phyloP scores from a whole-genome alignment of 306 rosid species.

The Lupinus albus region DNA sequence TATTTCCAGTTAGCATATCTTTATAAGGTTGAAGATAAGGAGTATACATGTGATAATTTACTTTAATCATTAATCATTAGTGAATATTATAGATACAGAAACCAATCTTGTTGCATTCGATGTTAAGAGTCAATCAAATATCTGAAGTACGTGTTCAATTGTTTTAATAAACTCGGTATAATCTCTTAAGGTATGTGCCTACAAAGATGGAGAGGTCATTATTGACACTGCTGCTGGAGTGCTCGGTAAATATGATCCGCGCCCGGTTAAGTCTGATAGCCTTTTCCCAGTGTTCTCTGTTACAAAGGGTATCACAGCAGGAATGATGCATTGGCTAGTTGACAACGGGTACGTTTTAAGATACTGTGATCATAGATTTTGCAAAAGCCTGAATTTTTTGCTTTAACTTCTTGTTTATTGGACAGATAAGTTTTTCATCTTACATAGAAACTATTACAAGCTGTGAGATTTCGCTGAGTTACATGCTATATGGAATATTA shows the following conservation, averaged over 20 bases:
- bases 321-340: slow-evolving; percentile 96
- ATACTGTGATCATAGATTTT: slow-evolving; percentile 28
- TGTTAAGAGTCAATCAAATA: slow-evolving; percentile 15
- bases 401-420: slow-evolving; percentile 19
- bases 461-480: slow-evolving; percentile 6
- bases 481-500: neutral
- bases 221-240: slow-evolving; percentile 98
- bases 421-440: slow-evolving; percentile 20
- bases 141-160: slow-evolving; percentile 17
- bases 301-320: slow-evolving; percentile 93
- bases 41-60: slow-evolving; percentile 1
- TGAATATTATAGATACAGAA: neutral
- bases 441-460: slow-evolving; percentile 10
- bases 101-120: slow-evolving; percentile 7
- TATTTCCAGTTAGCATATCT: slow-evolving; percentile 18
- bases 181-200: slow-evolving; percentile 88
- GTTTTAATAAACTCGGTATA: slow-evolving; percentile 30
- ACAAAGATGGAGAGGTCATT: slow-evolving; percentile 94
- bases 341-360: slow-evolving; percentile 72
- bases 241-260: slow-evolving; percentile 98
- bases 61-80: slow-evolving; percentile 15
- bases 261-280: slow-evolving; percentile 94
- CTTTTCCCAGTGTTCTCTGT: slow-evolving; percentile 92
- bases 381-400: slow-evolving; percentile 19
- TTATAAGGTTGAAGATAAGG: slow-evolving; percentile 1